These are phyloP conservation scores for Leccinellum luteum DNA, from an alignment of 768 basidiomycete species.

Conservation along the genomic window DNA sequence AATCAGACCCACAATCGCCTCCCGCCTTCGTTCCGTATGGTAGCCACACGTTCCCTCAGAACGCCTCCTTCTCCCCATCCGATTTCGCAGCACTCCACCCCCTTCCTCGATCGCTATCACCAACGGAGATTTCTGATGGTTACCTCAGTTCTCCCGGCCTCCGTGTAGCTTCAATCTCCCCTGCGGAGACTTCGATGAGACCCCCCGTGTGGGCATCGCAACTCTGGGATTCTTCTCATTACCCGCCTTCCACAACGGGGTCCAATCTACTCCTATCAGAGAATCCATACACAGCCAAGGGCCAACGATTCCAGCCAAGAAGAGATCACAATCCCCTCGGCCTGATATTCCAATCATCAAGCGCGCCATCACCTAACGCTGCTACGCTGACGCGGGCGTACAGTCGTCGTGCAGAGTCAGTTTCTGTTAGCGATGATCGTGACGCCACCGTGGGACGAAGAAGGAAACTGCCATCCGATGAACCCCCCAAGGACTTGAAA, in stretches of 20 bases:
- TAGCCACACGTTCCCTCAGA: conserved; percentile 48
- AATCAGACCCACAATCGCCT: conserved; percentile 40
- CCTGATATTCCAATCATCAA: conserved; percentile 66
- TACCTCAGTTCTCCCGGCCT: conserved; percentile 39
- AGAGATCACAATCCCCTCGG: conserved; percentile 43
- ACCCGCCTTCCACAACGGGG: conserved; percentile 43
- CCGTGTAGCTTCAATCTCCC: conserved; percentile 55
- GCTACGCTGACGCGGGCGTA: conserved; percentile 56
- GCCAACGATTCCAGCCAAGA: conserved; percentile 39
- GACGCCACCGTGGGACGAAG: conserved; percentile 73
- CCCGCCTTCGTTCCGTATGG: conserved; percentile 50
- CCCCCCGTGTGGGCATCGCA: conserved; percentile 68
- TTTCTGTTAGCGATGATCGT: conserved; percentile 56
- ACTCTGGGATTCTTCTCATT: conserved; percentile 55
- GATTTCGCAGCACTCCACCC: conserved; percentile 60
- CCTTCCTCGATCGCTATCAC: conserved; percentile 61
- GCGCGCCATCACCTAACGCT: conserved; percentile 58
- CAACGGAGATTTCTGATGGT: conserved; percentile 52
- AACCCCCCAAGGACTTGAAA: conserved; percentile 38
- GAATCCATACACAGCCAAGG: conserved; percentile 41
- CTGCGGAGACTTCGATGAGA: conserved; percentile 55
- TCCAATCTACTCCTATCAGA: conserved; percentile 48
- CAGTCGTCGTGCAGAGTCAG: conserved; percentile 66
- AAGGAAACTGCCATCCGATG: conserved; percentile 39
- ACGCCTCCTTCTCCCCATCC: conserved; percentile 56